These are phyloP conservation scores for Chlamydomonas incerta DNA, from an alignment of 139 green algal genomes.

Conservation along the genomic window DNA sequence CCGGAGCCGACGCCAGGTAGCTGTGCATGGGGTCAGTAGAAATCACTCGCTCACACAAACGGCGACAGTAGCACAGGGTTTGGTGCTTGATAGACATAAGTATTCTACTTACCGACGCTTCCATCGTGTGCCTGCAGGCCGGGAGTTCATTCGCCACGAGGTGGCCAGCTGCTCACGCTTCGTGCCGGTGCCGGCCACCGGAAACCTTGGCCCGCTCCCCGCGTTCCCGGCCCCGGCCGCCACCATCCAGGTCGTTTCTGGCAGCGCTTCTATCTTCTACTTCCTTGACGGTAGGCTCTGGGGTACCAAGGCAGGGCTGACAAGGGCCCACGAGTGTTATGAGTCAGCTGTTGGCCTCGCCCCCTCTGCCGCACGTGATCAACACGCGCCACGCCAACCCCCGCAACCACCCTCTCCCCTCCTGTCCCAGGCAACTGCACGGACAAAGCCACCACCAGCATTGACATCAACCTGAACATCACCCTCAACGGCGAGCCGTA, in stretches of 20 bases:
- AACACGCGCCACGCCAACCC: no score
- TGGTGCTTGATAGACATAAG: neutral
- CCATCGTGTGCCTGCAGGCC: neutral
- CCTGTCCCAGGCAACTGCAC: neutral
- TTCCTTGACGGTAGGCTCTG: neutral
- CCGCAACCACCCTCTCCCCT: no score
- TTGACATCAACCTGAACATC: conserved; percentile 15
- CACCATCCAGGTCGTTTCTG: neutral
- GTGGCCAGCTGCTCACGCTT: neutral
- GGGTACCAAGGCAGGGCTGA: neutral
- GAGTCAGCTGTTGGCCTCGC: no score
- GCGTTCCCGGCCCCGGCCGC: neutral
- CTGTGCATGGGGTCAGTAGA: neutral
- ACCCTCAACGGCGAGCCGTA: conserved; percentile 24
- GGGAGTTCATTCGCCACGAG: neutral
- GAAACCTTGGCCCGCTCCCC: neutral
- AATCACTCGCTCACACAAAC: neutral
- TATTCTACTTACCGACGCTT: no score
- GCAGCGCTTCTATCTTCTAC: neutral
- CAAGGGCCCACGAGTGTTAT: neutral
- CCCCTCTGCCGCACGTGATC: neutral
- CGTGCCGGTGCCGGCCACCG: neutral
- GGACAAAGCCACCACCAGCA: neutral
- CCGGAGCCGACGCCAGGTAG: neutral
- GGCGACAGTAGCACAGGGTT: no score